Evolutionary conservation across 2,329 filamentous ascomycete species (phyloP).

Genomic region (Coniochaeta sp.): DNA sequence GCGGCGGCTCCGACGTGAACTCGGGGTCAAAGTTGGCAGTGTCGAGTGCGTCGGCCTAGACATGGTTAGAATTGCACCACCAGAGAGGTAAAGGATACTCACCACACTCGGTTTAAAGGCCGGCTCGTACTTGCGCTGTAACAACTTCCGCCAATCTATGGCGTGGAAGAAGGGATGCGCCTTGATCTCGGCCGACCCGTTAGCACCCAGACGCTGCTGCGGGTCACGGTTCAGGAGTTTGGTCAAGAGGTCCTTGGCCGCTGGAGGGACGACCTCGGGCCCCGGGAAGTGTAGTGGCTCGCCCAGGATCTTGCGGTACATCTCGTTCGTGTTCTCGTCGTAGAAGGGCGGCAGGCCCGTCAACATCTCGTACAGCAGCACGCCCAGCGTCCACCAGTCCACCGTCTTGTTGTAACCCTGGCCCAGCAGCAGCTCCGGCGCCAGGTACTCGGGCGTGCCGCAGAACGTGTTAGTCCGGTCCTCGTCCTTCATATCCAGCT

Average conservation of each 20-base stretch:
- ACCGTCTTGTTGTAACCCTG: conserved; percentile 97
- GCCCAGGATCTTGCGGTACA: conserved; percentile 97
- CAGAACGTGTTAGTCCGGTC: conserved; percentile 98
- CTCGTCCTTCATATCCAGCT: conserved; percentile 98
- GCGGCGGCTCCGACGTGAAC: conserved; percentile 83
- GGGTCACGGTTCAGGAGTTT: conserved; percentile 90
- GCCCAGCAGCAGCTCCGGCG: conserved; percentile 85
- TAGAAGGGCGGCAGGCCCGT: conserved; percentile 96
- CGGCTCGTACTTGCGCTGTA: conserved; percentile 97
- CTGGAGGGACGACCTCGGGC: conserved; percentile 82
- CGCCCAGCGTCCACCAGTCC: conserved; percentile 98
- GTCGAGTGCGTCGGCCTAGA: conserved; percentile 74
- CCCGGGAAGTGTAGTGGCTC: conserved; percentile 93
- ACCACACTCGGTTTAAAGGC: conserved; percentile 96
- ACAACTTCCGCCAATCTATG: conserved; percentile 95
- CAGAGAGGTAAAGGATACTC: too few relatives aligned
- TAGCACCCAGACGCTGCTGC: conserved; percentile 80
- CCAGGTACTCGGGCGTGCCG: conserved; percentile 94
- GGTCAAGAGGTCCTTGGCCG: conserved; percentile 85
- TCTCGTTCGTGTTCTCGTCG: conserved; percentile 98
- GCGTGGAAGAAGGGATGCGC: conserved; percentile 98
- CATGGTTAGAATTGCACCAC: too few relatives aligned
- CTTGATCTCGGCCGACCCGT: conserved; percentile 95
- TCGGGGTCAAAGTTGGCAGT: conserved; percentile 88
- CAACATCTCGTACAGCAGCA: conserved; percentile 97